Conservation (phyloP, 1,284 basidiomycete genomes). For the Pascua sp. region DNA sequence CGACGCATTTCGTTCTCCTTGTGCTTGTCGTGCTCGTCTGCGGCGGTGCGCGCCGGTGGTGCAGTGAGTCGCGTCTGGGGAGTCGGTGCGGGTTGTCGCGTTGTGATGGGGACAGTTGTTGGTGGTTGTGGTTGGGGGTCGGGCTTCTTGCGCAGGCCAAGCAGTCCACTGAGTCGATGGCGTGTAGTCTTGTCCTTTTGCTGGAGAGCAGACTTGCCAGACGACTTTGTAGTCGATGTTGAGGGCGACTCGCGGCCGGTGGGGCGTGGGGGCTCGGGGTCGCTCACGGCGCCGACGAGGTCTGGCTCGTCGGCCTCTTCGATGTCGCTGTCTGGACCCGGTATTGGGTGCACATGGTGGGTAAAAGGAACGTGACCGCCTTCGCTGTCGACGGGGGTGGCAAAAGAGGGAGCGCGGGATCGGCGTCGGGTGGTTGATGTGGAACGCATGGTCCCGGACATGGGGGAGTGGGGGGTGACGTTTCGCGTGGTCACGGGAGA, state of each 20-base stretch:
- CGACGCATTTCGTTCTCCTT: constrained; percentile 23
- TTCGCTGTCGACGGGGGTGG: constrained; percentile 14
- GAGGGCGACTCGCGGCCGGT: no score
- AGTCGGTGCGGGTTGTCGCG: constrained; percentile 15
- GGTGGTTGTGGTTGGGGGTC: constrained; percentile 3
- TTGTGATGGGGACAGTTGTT: background rate
- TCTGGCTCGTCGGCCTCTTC: constrained; percentile 17
- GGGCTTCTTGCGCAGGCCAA: constrained; percentile 14
- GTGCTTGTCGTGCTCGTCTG: constrained; percentile 10
- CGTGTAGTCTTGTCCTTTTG: background rate
- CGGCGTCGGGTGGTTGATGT: background rate
- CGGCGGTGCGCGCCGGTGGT: background rate
- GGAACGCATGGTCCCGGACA: background rate
- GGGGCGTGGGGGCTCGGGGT: no score
- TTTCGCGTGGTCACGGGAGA: constrained; percentile 1
- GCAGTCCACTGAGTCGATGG: constrained; percentile 15
- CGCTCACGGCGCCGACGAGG: background rate
- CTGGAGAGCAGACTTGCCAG: no score
- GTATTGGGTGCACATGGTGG: constrained; percentile 23
- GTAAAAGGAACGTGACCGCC: constrained; percentile 40
- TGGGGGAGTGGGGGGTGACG: constrained; percentile 1
- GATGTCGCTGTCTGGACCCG: constrained; percentile 9
- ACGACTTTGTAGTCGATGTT: no score
- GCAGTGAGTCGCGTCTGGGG: background rate
- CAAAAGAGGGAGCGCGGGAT: constrained; percentile 1